A percentile compares a stretch with the other conserved stretches of the same genome.
These are phyloP conservation scores for Eutrema yunnanense DNA, from an alignment of 345 rosid genomes.

Conservation along the genomic window DNA sequence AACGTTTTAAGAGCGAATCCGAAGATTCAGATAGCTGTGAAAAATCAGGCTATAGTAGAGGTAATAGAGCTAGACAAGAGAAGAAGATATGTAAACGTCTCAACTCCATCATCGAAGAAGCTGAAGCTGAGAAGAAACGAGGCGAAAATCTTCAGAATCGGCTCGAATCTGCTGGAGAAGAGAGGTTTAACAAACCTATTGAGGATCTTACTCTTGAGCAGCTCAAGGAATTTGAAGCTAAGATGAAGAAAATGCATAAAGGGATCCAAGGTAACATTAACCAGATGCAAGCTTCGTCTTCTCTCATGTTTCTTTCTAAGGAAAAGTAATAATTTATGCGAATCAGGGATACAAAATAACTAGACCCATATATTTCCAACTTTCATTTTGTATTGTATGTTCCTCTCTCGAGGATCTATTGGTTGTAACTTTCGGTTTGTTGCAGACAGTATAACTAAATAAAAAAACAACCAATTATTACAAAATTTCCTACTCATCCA, in stretches of 20 bases:
- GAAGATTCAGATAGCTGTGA: slow-evolving; percentile 10
- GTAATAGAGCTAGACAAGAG: neutral
- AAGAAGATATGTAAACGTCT: slow-evolving; percentile 20
- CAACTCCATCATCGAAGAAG: slow-evolving; percentile 3
- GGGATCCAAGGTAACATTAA: neutral
- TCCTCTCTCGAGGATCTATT: neutral
- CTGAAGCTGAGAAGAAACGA: slow-evolving; percentile 24
- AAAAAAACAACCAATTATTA: neutral
- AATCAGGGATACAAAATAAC: neutral
- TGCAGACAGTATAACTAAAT: neutral
- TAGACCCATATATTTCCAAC: neutral
- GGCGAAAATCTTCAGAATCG: slow-evolving; percentile 12
- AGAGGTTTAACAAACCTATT: slow-evolving; percentile 18
- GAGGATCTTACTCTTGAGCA: slow-evolving; percentile 23
- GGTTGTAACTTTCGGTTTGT: neutral
- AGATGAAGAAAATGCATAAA: neutral
- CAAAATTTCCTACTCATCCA: too few relatives aligned
- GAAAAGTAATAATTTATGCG: neutral
- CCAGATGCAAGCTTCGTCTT: slow-evolving; percentile 14
- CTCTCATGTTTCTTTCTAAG: slow-evolving; percentile 13
- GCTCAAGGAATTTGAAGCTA: slow-evolving; percentile 10
- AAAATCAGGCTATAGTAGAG: neutral
- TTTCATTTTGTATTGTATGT: neutral
- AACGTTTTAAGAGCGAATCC: slow-evolving; percentile 18
- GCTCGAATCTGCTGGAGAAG: slow-evolving; percentile 18